Base-by-base conservation (phyloP, 352 stramenopile species). In the Globisporangium paddicum region DNA sequence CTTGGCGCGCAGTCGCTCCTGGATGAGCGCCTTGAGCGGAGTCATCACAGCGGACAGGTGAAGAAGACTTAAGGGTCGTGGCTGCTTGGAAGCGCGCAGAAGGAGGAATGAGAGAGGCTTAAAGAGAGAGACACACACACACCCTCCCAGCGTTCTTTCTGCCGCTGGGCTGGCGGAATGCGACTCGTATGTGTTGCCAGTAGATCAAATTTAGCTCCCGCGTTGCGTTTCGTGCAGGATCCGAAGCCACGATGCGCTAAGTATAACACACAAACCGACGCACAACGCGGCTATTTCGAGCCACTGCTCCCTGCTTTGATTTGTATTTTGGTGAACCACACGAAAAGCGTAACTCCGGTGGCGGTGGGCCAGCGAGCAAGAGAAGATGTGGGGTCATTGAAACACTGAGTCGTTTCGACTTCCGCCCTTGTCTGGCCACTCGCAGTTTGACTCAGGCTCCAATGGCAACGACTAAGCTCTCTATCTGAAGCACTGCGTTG, bases 1-100 rank as follows among this genome's bases (percentile, higher is more conserved):
- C 63, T 90, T 90, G 37, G 78, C 76, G 21, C 74, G 74, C 16
- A 90, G 59, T 10, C 80, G 80, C 58, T 90, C 78, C 63, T 89
- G 78, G 50, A 90, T 87, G 23, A 90, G 75, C 9, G 79, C 76
- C 55, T 89, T 89, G 23, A 89, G 53, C 11, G 78, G 79, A 16
- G 78, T 90, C 41, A 70, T 71, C 77, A 89, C 2, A 37, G 25
- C 25, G 25, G 8, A 30, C n/a, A 3, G 37, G 5, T 45, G 6
- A 8, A 6, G 38, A 2, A 23, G 4, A n/a, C 19, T 19, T 45
- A 6, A 19, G 38, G 9, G 14, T 26, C 9, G 7, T 38, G 47
- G 5, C 9, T 53, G 28, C 18, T 41, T 26, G n/a, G 18, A 40
- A 28, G 47, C 18, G 28, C 26, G 47, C 13, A 41, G 47, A 53